A percentile compares a stretch with the other conserved stretches of the same genome.
Conservation (phyloP, 2,329 filamentous ascomycete species). For the Zalaria obscura region DNA sequence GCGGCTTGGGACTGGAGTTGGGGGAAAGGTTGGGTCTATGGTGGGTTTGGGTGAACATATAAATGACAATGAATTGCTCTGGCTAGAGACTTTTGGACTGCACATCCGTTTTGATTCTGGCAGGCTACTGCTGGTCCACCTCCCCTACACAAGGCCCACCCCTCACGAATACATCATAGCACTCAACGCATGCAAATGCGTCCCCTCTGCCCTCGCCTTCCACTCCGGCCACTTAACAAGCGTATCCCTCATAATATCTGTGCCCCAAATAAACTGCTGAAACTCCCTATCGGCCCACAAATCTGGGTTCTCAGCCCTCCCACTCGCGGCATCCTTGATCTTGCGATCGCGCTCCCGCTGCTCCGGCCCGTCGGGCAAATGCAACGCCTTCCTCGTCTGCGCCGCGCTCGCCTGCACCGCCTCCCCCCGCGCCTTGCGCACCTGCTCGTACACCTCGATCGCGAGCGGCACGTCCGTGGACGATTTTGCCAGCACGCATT, state of each 20-base stretch:
- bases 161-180: slow-evolving; percentile 4
- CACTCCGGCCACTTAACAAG: slow-evolving; percentile 7
- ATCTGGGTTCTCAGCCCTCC: slow-evolving; percentile 6
- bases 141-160: too few relatives aligned
- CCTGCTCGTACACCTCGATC: slow-evolving; percentile 21
- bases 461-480: slow-evolving; percentile 19
- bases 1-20: too few relatives aligned
- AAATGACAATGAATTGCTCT: too few relatives aligned
- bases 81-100: too few relatives aligned
- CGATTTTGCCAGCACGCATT: slow-evolving; percentile 27
- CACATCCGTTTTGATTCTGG: too few relatives aligned
- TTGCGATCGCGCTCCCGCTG: slow-evolving; percentile 8
- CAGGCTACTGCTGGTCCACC: too few relatives aligned
- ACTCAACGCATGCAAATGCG: slow-evolving; percentile 3
- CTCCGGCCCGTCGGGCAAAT: slow-evolving; percentile 7
- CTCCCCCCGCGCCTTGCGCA: slow-evolving; percentile 25
- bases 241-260: slow-evolving; percentile 7
- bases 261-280: slow-evolving; percentile 8
- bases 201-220: slow-evolving; percentile 5
- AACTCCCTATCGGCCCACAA: slow-evolving; percentile 6
- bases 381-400: slow-evolving; percentile 21
- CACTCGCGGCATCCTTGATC: slow-evolving; percentile 4
- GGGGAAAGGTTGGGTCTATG: too few relatives aligned
- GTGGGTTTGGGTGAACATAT: too few relatives aligned
- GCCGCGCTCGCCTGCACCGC: slow-evolving; percentile 23